phyloP scores from a whole-genome alignment of 129 eudicot genomes.

The carrot (Daucus carota) region DNA sequence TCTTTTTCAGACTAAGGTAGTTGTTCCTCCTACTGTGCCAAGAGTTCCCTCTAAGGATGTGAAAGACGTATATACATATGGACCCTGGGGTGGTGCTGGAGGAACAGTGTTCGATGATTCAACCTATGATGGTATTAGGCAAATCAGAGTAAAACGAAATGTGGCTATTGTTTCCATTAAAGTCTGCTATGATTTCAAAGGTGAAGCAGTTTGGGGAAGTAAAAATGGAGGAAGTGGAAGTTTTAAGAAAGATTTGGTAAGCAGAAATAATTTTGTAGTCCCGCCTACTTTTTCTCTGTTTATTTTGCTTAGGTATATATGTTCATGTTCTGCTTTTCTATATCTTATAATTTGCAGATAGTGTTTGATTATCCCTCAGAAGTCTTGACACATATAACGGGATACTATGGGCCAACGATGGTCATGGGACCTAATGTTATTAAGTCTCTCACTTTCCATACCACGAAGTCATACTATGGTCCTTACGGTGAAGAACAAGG shows the following conservation, averaged over 20 bases:
- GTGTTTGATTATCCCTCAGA: slow-evolving; percentile 42
- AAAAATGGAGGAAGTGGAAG: slow-evolving; percentile 51
- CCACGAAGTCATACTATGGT: slow-evolving; percentile 44
- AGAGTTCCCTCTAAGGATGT: slow-evolving; percentile 18
- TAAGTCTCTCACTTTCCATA: slow-evolving; percentile 52
- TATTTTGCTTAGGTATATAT: not conserved
- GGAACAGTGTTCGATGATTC: slow-evolving; percentile 56
- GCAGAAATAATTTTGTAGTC: not conserved
- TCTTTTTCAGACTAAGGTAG: slow-evolving; percentile 7
- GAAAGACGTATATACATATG: slow-evolving; percentile 30
- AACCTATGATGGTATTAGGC: slow-evolving; percentile 35
- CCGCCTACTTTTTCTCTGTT: not conserved
- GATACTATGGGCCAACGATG: slow-evolving; percentile 42
- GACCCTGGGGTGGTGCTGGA: slow-evolving; percentile 62
- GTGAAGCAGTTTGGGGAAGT: slow-evolving; percentile 43
- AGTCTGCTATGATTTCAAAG: slow-evolving; percentile 38
- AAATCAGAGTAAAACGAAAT: slow-evolving; percentile 36
- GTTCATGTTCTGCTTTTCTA: not conserved
- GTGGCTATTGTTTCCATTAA: slow-evolving; percentile 36
- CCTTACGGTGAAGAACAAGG: slow-evolving; percentile 64
- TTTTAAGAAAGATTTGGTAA: slow-evolving; percentile 41
- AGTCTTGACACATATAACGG: slow-evolving; percentile 45
- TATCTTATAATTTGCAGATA: slow-evolving; percentile 21
- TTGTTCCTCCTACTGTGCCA: slow-evolving; percentile 16
- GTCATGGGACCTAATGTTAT: slow-evolving; percentile 38